Evolutionary conservation across 306 rosid species (phyloP), one percentile per base, ranked within the genome.

Genomic region (Ammopiptanthus mongolicus): DNA sequence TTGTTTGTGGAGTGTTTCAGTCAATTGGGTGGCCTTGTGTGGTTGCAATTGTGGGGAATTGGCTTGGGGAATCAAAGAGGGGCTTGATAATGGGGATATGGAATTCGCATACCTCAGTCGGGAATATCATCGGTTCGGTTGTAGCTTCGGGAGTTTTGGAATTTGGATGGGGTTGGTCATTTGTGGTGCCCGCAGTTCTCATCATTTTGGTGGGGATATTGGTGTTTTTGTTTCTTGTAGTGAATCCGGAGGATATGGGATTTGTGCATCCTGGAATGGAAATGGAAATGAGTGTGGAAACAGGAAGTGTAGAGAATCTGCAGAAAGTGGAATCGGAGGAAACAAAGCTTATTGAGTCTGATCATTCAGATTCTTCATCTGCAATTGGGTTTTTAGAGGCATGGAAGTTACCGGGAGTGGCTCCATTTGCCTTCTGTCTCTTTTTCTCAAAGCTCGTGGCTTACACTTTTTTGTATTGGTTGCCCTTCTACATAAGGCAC

Each of bases 1-100:
- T 90, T 72, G 64, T 89, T 41, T 88, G 98, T 78, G 98, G 99
- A 28, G 75, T 96, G 48, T 86, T 96, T 89, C 97, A 96, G 83
- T 92, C 99, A 8, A 90, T 96, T 79, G 97, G 98, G 69, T 96
- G 99, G 98, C 99, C 98, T 69, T 96, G 96, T 85, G 99, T 90
- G 80, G 97, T 93, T 67, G 91, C 97, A 21, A 67, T 93, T 62
- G 92, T 91, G 34, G 97, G 98, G 47, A 91, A 89, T 75, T 93
- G 98, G 98, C 85, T 81, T 57, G 96, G 93, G 67, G 93, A 85
- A 76, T 84, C 82, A 0, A 89, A 89, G 87, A 85, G 98, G 86
- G 98, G 98, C 3, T 87, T 93, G 83, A 93, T 93, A 61, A 87
- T 93, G 96, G 99, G 98, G 46, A 67, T 89, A 6, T 96, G 99